phyloP scores from a whole-genome alignment of 1,284 basidiomycete species.

The Sporisorium graminicola region DNA sequence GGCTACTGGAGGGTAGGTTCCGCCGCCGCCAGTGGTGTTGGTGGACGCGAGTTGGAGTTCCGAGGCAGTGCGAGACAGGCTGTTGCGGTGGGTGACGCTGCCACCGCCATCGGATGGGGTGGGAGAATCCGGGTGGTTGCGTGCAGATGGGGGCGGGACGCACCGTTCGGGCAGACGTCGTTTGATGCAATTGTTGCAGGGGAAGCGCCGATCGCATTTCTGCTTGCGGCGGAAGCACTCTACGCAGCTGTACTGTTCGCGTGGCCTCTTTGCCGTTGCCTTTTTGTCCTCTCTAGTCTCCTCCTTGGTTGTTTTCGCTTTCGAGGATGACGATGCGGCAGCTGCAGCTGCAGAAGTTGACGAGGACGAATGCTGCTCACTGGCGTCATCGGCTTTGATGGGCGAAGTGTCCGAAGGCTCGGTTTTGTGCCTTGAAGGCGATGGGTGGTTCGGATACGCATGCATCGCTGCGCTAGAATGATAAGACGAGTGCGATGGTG shows the following conservation, averaged over 20 bases:
- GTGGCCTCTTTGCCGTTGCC: slow-evolving; percentile 32
- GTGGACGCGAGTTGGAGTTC: slow-evolving; percentile 16
- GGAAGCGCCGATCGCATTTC: slow-evolving; percentile 56
- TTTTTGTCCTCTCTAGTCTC: slow-evolving; percentile 38
- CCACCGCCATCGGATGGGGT: slow-evolving; percentile 25
- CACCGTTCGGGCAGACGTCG: slow-evolving; percentile 49
- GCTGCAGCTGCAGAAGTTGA: not conserved
- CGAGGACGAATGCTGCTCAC: slow-evolving; percentile 7
- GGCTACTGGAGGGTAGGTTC: slow-evolving; percentile 6
- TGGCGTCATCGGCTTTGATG: slow-evolving; percentile 35
- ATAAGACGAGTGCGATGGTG: slow-evolving; percentile 11
- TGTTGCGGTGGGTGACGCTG: slow-evolving; percentile 18
- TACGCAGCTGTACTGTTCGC: slow-evolving; percentile 54
- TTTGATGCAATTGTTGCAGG: slow-evolving; percentile 58
- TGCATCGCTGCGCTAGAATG: not conserved
- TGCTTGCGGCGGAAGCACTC: slow-evolving; percentile 57
- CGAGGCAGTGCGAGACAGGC: slow-evolving; percentile 35
- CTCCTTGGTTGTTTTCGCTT: slow-evolving; percentile 8
- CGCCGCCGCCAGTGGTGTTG: not conserved
- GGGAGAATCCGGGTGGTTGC: slow-evolving; percentile 22
- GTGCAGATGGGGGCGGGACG: slow-evolving; percentile 44
- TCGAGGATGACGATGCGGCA: slow-evolving; percentile 7
- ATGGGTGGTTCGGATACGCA: slow-evolving; percentile 3
- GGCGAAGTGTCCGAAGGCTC: slow-evolving; percentile 35
- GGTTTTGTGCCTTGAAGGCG: slow-evolving; percentile 19